These are phyloP conservation scores for Dissophora ornata DNA, from an alignment of 192 early-diverging fungal genomes.

Conservation along the genomic window DNA sequence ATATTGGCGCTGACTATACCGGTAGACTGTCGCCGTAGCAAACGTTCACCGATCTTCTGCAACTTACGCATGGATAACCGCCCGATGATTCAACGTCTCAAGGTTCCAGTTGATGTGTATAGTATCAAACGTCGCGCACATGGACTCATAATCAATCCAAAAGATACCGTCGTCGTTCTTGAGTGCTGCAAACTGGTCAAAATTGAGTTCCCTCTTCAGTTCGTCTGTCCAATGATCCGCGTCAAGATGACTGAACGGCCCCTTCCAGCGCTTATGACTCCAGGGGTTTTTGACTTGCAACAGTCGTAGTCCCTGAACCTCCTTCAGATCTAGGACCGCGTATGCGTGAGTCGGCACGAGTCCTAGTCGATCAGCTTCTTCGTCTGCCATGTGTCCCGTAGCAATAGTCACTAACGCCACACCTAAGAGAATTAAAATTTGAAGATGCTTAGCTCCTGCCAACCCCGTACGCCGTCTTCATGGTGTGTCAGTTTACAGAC, in stretches of 20 bases:
- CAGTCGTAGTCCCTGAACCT: constrained; percentile 71
- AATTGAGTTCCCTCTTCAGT: constrained; percentile 73
- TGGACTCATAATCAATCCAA: constrained; percentile 90
- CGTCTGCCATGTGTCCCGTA: constrained; percentile 81
- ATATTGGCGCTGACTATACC: background rate
- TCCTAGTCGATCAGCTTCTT: constrained; percentile 72
- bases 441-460: too few relatives aligned
- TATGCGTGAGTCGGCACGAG: constrained; percentile 93
- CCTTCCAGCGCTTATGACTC: constrained; percentile 90
- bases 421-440: constrained; percentile 45
- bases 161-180: constrained; percentile 87
- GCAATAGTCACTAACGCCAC: constrained; percentile 85
- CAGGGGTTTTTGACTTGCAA: constrained; percentile 94
- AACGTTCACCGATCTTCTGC: too few relatives aligned
- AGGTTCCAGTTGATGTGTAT: constrained; percentile 95
- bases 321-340: constrained; percentile 75
- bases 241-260: constrained; percentile 76
- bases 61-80: constrained; percentile 79
- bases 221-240: constrained; percentile 75
- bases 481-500: too few relatives aligned
- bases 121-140: constrained; percentile 82
- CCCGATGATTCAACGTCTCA: constrained; percentile 71
- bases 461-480: too few relatives aligned
- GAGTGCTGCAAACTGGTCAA: constrained; percentile 73
- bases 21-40: background rate